Evolutionary conservation across 2,329 filamentous ascomycete species (phyloP).

Genomic region (Colletotrichum sidae): DNA sequence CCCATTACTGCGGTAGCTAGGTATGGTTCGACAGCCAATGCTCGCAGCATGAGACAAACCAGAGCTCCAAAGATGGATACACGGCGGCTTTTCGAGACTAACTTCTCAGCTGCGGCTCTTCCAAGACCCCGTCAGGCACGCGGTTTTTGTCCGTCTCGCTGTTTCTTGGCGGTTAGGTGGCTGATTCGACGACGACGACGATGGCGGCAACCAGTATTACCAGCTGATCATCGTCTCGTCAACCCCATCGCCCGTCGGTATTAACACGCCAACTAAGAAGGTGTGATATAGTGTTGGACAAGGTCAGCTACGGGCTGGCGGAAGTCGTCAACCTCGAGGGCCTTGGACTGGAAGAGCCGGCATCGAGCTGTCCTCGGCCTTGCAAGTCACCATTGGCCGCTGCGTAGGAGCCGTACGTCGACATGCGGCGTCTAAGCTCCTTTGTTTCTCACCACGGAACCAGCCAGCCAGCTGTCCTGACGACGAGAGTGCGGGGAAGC

Average conservation of each 20-base stretch:
- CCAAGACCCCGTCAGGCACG: no score
- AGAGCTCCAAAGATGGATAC: constrained; percentile 23
- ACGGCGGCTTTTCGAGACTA: constrained; percentile 2
- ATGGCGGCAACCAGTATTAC: no score
- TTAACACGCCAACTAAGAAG: neutral
- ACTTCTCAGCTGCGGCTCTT: constrained; percentile 21
- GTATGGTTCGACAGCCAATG: neutral
- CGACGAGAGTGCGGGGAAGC: constrained; percentile 28
- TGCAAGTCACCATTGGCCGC: constrained; percentile 3
- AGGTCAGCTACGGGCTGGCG: constrained; percentile 24
- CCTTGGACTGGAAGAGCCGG: constrained; percentile 16
- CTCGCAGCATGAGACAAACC: constrained; percentile 8
- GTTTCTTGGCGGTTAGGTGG: constrained; percentile 1
- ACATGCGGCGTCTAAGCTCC: constrained; percentile 21
- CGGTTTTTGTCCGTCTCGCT: no score
- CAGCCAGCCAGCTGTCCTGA: neutral
- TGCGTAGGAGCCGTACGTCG: constrained; percentile 3
- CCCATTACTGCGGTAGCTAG: neutral
- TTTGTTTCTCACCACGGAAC: constrained; percentile 3
- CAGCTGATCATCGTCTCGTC: no score
- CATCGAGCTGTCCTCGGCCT: constrained; percentile 15
- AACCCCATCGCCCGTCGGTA: no score
- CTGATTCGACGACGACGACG: no score
- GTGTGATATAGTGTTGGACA: neutral
- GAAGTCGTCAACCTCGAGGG: constrained; percentile 9